These are phyloP conservation scores for Daldinia childiae DNA, from an alignment of 495 filamentous ascomycete species.

Conservation along the genomic window DNA sequence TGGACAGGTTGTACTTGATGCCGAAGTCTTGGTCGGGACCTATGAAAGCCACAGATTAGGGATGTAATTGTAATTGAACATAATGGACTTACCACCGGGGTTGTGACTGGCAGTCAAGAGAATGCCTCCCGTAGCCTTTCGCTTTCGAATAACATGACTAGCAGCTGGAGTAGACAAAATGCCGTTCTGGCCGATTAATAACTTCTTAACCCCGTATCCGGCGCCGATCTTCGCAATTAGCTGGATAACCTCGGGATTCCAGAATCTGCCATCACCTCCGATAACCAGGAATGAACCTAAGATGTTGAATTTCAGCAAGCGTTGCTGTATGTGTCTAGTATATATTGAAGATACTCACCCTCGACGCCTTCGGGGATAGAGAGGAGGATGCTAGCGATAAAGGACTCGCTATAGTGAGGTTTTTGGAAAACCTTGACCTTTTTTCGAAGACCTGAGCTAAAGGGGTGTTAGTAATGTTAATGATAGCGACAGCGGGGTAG, in stretches of 20 bases:
- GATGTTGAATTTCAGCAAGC: constrained; percentile 6
- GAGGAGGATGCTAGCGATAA: constrained; percentile 89
- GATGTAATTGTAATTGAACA: not conserved
- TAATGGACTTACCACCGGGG: constrained; percentile 79
- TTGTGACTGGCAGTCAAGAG: constrained; percentile 97
- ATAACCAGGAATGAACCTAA: constrained; percentile 88
- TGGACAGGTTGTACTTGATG: constrained; percentile 98
- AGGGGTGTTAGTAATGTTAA: constrained; percentile 39
- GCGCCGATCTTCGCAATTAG: constrained; percentile 96
- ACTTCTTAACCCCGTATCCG: constrained; percentile 98
- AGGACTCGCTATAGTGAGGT: constrained; percentile 93
- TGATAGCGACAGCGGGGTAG: constrained; percentile 45
- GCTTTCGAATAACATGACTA: constrained; percentile 92
- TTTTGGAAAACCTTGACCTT: constrained; percentile 98
- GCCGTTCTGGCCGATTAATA: constrained; percentile 93
- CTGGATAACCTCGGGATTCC: constrained; percentile 95
- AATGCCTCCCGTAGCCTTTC: constrained; percentile 94
- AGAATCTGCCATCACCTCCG: constrained; percentile 96
- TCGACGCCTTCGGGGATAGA: constrained; percentile 95
- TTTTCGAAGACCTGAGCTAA: constrained; percentile 94
- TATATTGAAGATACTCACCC: constrained; percentile 46
- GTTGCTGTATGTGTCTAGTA: not conserved
- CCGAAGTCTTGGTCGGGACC: constrained; percentile 94
- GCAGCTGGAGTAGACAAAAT: constrained; percentile 96
- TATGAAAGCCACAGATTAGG: constrained; percentile 49